A percentile compares a stretch with the other conserved stretches of the same genome.
Conservation (phyloP, 352 stramenopile species). For the Saprolegnia parasitica region DNA sequence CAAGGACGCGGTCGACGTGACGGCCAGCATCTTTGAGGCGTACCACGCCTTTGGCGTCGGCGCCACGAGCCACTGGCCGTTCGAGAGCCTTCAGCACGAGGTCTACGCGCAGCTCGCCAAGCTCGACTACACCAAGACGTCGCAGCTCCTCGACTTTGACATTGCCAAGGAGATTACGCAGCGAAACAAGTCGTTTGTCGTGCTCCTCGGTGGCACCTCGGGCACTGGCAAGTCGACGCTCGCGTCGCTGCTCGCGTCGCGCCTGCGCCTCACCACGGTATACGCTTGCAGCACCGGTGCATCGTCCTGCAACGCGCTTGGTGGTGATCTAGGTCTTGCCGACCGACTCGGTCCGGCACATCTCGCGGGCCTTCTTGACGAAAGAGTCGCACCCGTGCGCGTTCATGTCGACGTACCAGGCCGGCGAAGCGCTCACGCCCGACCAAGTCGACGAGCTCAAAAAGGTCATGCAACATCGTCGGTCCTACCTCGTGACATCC, state of each 20-base stretch:
- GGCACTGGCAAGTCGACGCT: slow-evolving; percentile 83
- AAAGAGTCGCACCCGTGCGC: slow-evolving; percentile 76
- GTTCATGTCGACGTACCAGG: slow-evolving; percentile 85
- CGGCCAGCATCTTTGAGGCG: slow-evolving; percentile 55
- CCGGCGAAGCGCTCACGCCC: slow-evolving; percentile 61
- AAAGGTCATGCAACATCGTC: background rate
- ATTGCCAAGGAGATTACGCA: slow-evolving; percentile 84
- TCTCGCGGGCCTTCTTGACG: slow-evolving; percentile 70
- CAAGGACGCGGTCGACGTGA: slow-evolving; percentile 68
- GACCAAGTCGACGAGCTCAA: slow-evolving; percentile 49
- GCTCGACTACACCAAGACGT: slow-evolving; percentile 80
- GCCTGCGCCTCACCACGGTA: slow-evolving; percentile 71
- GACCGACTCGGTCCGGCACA: slow-evolving; percentile 82
- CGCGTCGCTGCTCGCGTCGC: slow-evolving; percentile 66
- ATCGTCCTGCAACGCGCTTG: background rate
- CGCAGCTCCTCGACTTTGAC: slow-evolving; percentile 79
- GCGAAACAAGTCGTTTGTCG: slow-evolving; percentile 78
- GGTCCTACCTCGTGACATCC: background rate
- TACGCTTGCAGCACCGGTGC: background rate
- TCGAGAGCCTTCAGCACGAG: slow-evolving; percentile 55
- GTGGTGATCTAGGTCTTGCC: slow-evolving; percentile 60
- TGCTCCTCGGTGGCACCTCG: slow-evolving; percentile 81
- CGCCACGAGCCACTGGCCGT: slow-evolving; percentile 14
- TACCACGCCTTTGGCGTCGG: slow-evolving; percentile 45
- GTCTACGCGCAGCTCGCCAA: slow-evolving; percentile 74